Evolutionary conservation across 2,329 filamentous ascomycete genomes (phyloP), one percentile per base, ranked within the genome.

Genomic region (Neofusicoccum kwambonambiense): DNA sequence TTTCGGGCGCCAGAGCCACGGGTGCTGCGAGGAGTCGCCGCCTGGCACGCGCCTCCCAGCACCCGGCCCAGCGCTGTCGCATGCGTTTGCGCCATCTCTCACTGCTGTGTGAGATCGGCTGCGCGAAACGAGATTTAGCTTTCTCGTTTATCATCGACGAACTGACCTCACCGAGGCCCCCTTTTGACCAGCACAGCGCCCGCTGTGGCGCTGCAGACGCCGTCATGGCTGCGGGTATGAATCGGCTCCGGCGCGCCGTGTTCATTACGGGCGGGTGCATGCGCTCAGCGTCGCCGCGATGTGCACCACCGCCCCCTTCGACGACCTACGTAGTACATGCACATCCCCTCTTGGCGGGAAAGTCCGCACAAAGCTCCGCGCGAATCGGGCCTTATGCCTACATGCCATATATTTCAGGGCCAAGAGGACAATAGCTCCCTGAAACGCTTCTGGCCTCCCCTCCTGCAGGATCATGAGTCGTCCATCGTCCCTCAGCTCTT

Each of bases 111-210:
- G 50, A 52, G 50, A 52, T 52, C 50, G 50, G 31, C 50, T n/a
- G 27, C 15, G 37, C 50, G 56, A 60, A 60, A 37, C 42, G 56
- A 60, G 56, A 52, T 52, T 60, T 35, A 60, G 42, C 22, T 42
- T 50, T 60, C 31, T 45, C 54, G 54, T 58, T 35, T 44, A 58
- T 45, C 41, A 34, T 15, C 56, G 31, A 15, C 41, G 56, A 13
- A 31, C 44, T 60, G 56, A 35, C 22, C 56, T 44, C 39, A 58
- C 17, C 39, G 54, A 31, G 54, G 27, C 13, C 52, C 6, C 39
- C 22, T 19, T 9, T 45, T 27, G 13, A 7, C 3, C 5, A 13
- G 15, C 35, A 7, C 6, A 12, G 54, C 19, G 27, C 39, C 19
- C 44, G 13, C 22, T 22, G 54, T 45, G 47, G 47, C 19, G 47